Conservation (phyloP, 306 rosid genomes). For the Ochetophila trinervis region DNA sequence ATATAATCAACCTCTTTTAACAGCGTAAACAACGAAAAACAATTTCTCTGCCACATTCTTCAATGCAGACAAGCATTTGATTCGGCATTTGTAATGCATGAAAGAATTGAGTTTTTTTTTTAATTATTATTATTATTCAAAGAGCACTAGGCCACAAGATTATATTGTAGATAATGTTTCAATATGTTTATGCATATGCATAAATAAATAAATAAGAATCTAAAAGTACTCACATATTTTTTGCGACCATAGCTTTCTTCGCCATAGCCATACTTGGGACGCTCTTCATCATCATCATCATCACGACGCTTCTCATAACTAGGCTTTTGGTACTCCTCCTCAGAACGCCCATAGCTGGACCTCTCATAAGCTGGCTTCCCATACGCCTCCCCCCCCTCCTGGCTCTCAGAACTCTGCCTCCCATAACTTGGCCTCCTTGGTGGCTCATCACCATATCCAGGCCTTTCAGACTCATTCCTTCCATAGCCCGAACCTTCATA, state of each 20-base stretch:
- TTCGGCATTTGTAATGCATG: too few species aligned
- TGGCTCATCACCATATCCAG: conserved; percentile 32
- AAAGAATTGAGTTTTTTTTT: too few species aligned
- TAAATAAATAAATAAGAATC: neutral
- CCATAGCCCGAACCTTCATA: conserved; percentile 17
- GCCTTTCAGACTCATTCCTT: conserved; percentile 25
- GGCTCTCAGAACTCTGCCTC: conserved; percentile 16
- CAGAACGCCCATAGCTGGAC: conserved; percentile 37
- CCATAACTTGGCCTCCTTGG: conserved; percentile 42
- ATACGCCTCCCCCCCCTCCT: conserved; percentile 27
- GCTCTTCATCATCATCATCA: conserved; percentile 33
- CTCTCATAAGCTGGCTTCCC: conserved; percentile 20
- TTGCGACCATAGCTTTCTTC: conserved; percentile 66
- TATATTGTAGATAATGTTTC: too few species aligned
- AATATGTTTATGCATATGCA: neutral
- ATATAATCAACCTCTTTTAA: neutral
- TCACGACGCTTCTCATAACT: conserved; percentile 33
- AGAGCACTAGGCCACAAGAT: too few species aligned
- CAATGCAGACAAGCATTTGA: neutral
- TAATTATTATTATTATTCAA: too few species aligned
- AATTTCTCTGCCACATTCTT: neutral
- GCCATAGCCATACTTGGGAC: conserved; percentile 37
- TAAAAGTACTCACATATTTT: conserved; percentile 63
- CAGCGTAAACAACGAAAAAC: neutral
- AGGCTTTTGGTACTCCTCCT: conserved; percentile 39